Evolutionary conservation across 164 flowering plant genomes (phyloP).

Genomic region (Taxillus chinensis): DNA sequence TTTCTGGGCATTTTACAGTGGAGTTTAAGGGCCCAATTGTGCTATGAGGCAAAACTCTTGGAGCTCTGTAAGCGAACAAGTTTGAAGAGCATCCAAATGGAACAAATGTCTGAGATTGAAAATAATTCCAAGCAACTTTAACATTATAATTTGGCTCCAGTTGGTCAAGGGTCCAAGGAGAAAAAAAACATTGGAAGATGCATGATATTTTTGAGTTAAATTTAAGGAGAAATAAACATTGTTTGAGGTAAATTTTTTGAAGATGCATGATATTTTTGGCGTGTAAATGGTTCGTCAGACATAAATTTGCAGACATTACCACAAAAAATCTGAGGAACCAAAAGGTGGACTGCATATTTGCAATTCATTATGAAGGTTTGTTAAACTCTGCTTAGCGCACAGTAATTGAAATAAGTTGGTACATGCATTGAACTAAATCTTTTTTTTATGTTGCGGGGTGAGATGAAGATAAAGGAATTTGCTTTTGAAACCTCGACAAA

Average conservation of each 20-base stretch:
- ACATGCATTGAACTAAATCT: neutral
- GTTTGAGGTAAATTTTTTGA: slow-evolving; percentile 47
- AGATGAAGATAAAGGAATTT: slow-evolving; percentile 56
- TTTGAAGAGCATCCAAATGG: slow-evolving; percentile 22
- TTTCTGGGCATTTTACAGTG: slow-evolving; percentile 22
- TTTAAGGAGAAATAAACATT: slow-evolving; percentile 55
- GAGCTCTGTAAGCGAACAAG: slow-evolving; percentile 32
- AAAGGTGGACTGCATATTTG: no score
- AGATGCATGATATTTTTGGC: neutral
- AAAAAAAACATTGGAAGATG: no score
- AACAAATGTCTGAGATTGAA: slow-evolving; percentile 34
- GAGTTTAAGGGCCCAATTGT: slow-evolving; percentile 35
- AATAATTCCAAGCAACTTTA: slow-evolving; percentile 25
- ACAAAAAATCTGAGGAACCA: no score
- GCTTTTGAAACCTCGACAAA: slow-evolving; percentile 42
- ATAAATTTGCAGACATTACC: neutral
- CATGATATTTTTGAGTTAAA: no score
- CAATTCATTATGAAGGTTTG: no score
- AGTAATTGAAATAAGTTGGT: neutral
- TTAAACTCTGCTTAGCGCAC: no score
- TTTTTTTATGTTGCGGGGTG: slow-evolving; percentile 27
- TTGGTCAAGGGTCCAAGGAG: slow-evolving; percentile 42
- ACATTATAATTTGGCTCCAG: slow-evolving; percentile 25
- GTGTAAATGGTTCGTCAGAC: neutral
- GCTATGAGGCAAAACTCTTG: slow-evolving; percentile 36